These are phyloP conservation scores for Zymoseptoria pseudotritici DNA, from an alignment of 2,329 filamentous ascomycete species.

Conservation along the genomic window DNA sequence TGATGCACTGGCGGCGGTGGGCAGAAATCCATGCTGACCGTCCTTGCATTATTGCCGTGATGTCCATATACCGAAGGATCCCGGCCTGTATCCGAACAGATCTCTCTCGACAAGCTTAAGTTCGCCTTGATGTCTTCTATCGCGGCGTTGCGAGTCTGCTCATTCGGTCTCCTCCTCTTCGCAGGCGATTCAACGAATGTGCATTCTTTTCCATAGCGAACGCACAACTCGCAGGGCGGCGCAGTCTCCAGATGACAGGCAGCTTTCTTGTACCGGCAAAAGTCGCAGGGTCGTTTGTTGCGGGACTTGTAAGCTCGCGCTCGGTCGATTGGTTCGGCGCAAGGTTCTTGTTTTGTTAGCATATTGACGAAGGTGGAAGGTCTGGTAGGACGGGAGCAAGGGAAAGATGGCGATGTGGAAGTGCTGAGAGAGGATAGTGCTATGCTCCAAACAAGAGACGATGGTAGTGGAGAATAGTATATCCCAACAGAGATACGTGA, in stretches of 20 bases:
- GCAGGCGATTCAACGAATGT: conserved; percentile 38
- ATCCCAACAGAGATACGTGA: background rate
- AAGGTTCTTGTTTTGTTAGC: conserved; percentile 1
- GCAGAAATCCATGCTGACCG: background rate
- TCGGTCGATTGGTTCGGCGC: conserved; percentile 18
- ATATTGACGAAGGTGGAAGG: background rate
- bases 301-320: conserved; percentile 31
- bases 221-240: conserved; percentile 39
- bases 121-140: background rate
- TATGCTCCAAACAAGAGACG: background rate
- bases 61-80: background rate
- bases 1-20: background rate
- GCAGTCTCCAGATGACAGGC: conserved; percentile 38
- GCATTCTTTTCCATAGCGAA: conserved; percentile 37
- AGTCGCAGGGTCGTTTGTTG: conserved; percentile 40
- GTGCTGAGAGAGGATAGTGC: background rate
- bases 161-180: conserved; percentile 27
- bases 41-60: background rate
- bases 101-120: background rate
- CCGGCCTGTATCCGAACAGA: conserved; percentile 1
- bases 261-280: conserved; percentile 40
- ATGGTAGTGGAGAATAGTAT: background rate
- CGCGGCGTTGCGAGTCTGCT: conserved; percentile 10
- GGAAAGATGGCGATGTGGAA: background rate
- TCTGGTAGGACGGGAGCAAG: too few relatives aligned